Evolutionary conservation across 768 basidiomycete species (phyloP).

Genomic region (Lyophyllum shimeji): DNA sequence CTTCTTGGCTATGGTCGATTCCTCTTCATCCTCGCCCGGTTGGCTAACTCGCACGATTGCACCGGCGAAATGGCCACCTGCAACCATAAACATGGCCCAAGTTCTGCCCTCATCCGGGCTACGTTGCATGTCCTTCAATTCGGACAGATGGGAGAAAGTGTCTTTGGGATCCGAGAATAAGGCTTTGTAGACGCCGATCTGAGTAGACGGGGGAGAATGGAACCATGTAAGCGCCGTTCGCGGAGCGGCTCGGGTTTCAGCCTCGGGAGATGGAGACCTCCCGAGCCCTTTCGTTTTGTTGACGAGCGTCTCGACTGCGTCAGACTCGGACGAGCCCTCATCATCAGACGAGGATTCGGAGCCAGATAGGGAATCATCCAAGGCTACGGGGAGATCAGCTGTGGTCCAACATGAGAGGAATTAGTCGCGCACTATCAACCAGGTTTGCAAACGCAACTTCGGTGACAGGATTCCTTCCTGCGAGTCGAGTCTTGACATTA

Average conservation of each 20-base stretch:
- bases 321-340: conserved; percentile 53
- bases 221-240: conserved; percentile 87
- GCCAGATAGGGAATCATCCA: conserved; percentile 90
- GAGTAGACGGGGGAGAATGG: conserved; percentile 81
- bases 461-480: conserved; percentile 59
- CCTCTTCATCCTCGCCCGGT: conserved; percentile 42
- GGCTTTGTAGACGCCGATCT: conserved; percentile 84
- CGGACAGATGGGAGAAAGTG: conserved; percentile 51
- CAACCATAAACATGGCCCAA: conserved; percentile 96
- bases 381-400: conserved; percentile 36
- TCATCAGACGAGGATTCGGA: conserved; percentile 76
- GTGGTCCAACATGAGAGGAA: not conserved
- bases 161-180: conserved; percentile 58
- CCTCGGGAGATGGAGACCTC: conserved; percentile 48
- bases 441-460: conserved; percentile 75
- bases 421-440: conserved; percentile 65
- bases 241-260: conserved; percentile 26
- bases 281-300: conserved; percentile 51
- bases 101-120: conserved; percentile 56
- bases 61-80: conserved; percentile 98
- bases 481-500: conserved; percentile 83
- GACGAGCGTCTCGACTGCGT: conserved; percentile 68
- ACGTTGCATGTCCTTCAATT: conserved; percentile 65
- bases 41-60: conserved; percentile 75
- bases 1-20: conserved; percentile 42